These are phyloP conservation scores for Taiozyma sp. DNA, from an alignment of 1,139 yeast genomes.

Conservation along the genomic window DNA sequence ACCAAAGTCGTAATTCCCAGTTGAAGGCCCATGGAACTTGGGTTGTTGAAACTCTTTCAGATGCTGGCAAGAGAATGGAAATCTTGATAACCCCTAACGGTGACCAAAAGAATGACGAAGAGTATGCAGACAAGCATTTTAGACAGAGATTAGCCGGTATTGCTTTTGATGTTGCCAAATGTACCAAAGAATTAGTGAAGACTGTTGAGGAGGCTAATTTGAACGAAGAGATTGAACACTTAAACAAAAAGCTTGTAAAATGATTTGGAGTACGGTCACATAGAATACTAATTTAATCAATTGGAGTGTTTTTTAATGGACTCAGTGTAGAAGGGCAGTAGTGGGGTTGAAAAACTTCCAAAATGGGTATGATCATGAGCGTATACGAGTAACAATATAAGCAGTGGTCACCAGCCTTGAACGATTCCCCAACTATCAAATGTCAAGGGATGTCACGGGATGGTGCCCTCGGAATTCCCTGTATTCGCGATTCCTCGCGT, in stretches of 20 bases:
- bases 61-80: constrained; percentile 79
- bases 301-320: not conserved
- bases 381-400: too few species aligned
- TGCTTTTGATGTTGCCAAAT: constrained; percentile 93
- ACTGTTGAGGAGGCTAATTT: constrained; percentile 93
- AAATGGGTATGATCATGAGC: too few species aligned
- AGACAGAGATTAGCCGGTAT: constrained; percentile 93
- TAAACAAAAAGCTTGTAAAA: constrained; percentile 30
- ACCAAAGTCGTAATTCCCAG: constrained; percentile 73
- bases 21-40: constrained; percentile 88
- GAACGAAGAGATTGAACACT: constrained; percentile 61
- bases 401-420: too few species aligned
- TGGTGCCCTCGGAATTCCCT: not conserved
- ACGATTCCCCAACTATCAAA: too few species aligned
- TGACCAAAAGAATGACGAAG: constrained; percentile 39
- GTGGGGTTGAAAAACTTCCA: too few species aligned
- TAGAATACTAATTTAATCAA: too few species aligned
- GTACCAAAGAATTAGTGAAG: constrained; percentile 92
- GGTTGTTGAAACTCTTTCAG: constrained; percentile 82
- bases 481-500: not conserved
- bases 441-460: too few species aligned
- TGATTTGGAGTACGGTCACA: not conserved
- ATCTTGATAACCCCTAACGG: constrained; percentile 42
- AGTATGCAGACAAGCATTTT: constrained; percentile 83
- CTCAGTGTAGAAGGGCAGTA: not conserved